Percentiles rank a stretch among this genome's conserved stretches.
Conservation (phyloP, 352 stramenopile genomes). For the Phytophthora ohioensis region DNA sequence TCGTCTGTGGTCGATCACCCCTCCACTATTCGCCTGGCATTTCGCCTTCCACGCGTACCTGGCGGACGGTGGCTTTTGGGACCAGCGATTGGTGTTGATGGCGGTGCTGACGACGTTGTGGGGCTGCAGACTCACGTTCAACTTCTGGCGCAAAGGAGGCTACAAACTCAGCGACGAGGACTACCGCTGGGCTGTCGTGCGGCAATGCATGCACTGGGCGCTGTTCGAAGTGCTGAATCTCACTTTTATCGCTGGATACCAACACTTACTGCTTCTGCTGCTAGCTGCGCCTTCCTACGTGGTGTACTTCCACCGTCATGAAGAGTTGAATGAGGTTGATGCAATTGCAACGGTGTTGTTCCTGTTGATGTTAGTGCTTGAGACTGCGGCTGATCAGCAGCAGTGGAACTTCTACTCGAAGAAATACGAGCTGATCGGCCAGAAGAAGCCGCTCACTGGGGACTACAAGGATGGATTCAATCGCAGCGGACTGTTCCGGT, state of each 20-base stretch:
- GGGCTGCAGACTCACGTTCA: conserved; percentile 90
- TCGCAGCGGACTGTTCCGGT: conserved; percentile 89
- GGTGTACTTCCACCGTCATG: conserved; percentile 54
- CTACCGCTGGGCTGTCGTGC: conserved; percentile 92
- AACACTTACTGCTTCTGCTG: conserved; percentile 89
- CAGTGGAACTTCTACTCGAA: conserved; percentile 92
- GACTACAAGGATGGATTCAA: conserved; percentile 85
- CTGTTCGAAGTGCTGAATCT: conserved; percentile 92
- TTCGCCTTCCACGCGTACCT: conserved; percentile 68
- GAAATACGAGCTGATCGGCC: conserved; percentile 77
- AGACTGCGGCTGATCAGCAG: conserved; percentile 93
- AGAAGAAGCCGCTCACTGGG: conserved; percentile 65
- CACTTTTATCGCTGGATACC: conserved; percentile 91
- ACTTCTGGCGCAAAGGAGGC: conserved; percentile 93
- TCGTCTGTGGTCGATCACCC: conserved; percentile 93
- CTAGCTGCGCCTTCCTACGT: conserved; percentile 81
- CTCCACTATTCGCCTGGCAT: conserved; percentile 89
- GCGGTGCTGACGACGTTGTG: conserved; percentile 84
- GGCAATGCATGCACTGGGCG: conserved; percentile 81
- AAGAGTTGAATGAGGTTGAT: conserved; percentile 72
- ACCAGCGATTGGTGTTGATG: conserved; percentile 81
- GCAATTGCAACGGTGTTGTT: conserved; percentile 69
- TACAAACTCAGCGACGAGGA: conserved; percentile 92
- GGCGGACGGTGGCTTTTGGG: conserved; percentile 61
- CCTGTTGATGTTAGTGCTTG: conserved; percentile 72